Base-by-base conservation (phyloP, 495 filamentous ascomycete genomes). In the Penicillium goetzii region DNA sequence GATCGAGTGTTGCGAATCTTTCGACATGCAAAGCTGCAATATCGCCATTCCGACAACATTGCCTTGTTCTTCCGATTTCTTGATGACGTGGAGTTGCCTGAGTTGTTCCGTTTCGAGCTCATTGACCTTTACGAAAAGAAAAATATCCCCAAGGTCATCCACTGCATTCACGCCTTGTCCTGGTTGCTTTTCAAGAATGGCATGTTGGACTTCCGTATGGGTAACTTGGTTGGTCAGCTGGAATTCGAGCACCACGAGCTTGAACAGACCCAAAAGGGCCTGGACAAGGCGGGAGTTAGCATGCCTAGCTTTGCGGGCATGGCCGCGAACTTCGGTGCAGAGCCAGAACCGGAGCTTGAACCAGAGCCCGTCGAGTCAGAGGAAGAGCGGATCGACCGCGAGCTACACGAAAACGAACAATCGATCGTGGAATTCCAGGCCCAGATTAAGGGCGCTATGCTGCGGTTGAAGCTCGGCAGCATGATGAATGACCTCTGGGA, bases 71-170 rank as follows among this genome's bases (percentile, higher is more conserved):
- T 98, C 78, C 86, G 88, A 51, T 97, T 94, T 65, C 83, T 99
- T 0, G 91, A 92, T 67, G 91, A 97, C 63, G 85, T 97, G n/a
- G 90, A 97, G 68, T 78, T 99, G 10, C 96, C 96, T 1, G 96
- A 99, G 61, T 85, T 99, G n/a, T 99, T 99, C 75, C 87, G 93
- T 63, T 99, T 99, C 76, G 96, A 99, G 76, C 84, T 97, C 10
- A 97, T 97, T 40, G 96, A 99, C 72, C 78, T 99, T 36, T 99
- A 99, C 80, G 96, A 99, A 74, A 99, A 98, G 81, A 99, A 99
- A 76, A 99, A 99, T 69, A 93, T 98, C 7, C 96, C 96, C 0
- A 99, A 97, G 76, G 96, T 97, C 69, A 98, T 99, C 63, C 95
- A 99, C 77, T 97, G 96, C 75, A 93, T 99, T 61, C 96, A 99